Conservation (phyloP, 139 green algal genomes). For the Auxenochlorella protothecoides region DNA sequence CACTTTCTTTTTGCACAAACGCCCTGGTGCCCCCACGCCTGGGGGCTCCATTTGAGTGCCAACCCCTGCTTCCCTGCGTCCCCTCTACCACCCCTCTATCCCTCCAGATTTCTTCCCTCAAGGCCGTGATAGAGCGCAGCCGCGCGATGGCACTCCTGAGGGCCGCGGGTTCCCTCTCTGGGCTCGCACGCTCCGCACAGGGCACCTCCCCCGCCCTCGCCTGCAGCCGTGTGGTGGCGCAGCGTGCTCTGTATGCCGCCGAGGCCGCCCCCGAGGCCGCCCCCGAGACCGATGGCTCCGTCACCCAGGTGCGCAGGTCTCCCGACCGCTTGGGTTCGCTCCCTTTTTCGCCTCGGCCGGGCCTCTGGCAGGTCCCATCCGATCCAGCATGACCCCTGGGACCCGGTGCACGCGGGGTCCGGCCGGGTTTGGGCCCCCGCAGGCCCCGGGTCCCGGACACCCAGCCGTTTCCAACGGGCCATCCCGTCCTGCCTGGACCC, state of each 20-base stretch:
- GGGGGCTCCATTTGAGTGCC: too few relatives aligned
- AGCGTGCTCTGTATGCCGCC: neutral
- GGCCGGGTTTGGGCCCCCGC: neutral
- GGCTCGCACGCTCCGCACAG: too few relatives aligned
- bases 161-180: too few relatives aligned
- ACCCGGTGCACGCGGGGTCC: neutral
- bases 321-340: neutral
- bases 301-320: slow-evolving; percentile 4
- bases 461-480: neutral
- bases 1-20: too few relatives aligned
- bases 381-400: neutral
- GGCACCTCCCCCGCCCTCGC: too few relatives aligned
- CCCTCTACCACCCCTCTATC: too few relatives aligned
- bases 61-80: too few relatives aligned
- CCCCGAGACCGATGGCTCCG: neutral
- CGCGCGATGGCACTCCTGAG: too few relatives aligned
- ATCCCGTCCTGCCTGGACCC: neutral
- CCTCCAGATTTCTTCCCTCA: too few relatives aligned
- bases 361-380: neutral
- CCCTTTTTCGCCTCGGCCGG: neutral
- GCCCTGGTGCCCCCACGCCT: too few relatives aligned
- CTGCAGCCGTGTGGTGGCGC: neutral
- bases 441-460: too few relatives aligned
- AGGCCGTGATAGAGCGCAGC: too few relatives aligned
- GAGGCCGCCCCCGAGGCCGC: neutral